A percentile compares a stretch with the other conserved stretches of the same genome.
Conservation (phyloP, 306 rosid genomes). For the Alnus rubra region DNA sequence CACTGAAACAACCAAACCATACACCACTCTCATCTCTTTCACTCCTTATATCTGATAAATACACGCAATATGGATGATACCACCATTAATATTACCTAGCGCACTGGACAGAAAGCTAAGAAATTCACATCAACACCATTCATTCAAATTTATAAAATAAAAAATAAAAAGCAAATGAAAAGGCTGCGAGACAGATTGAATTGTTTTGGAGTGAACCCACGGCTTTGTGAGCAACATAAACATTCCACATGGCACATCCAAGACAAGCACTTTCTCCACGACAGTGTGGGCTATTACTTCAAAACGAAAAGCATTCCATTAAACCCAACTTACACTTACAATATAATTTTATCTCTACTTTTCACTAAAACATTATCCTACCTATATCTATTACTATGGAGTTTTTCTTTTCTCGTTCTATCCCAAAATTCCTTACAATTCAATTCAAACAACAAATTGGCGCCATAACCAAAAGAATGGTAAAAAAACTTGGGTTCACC, state of each 20-base stretch:
- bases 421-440: constrained; percentile 38
- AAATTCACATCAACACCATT: constrained; percentile 7
- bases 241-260: constrained; percentile 16
- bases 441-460: constrained; percentile 42
- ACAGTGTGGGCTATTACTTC: constrained; percentile 2
- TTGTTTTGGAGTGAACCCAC: constrained; percentile 2
- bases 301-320: constrained; percentile 35
- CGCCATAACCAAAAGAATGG: constrained; percentile 32
- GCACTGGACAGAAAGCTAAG: constrained; percentile 12
- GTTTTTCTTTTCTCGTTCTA: constrained; percentile 23
- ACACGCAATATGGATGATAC: constrained; percentile 5
- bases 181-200: neutral
- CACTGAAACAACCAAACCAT: constrained; percentile 3
- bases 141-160: neutral
- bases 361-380: constrained; percentile 14
- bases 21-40: constrained; percentile 23
- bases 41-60: constrained; percentile 8
- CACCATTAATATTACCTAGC: constrained; percentile 14
- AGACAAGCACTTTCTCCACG: constrained; percentile 5
- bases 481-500: constrained; percentile 78
- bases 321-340: constrained; percentile 32
- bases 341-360: constrained; percentile 12
- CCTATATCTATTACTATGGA: constrained; percentile 13
- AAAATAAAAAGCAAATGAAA: neutral
- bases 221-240: neutral